These are phyloP conservation scores for Trypanosomatidae sp. DNA, from an alignment of 208 protist species.

Conservation along the genomic window DNA sequence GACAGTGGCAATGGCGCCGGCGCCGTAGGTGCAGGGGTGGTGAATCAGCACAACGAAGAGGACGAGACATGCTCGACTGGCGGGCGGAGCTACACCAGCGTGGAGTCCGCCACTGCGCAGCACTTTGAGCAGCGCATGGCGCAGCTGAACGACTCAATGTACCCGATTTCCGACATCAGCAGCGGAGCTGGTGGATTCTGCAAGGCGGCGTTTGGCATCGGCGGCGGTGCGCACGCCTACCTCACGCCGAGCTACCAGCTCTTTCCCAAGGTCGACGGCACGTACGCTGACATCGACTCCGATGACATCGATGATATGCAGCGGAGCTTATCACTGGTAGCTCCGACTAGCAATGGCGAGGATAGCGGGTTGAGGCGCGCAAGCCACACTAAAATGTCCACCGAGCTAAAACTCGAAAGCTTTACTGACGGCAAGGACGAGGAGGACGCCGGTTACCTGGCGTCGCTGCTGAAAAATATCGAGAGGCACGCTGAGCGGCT, in stretches of 20 bases:
- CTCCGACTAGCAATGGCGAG: neutral
- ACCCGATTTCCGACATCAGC: constrained; percentile 1
- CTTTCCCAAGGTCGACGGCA: constrained; percentile 5
- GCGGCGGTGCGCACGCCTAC: constrained; percentile 6
- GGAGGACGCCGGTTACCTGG: constrained; percentile 22
- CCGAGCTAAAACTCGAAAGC: neutral
- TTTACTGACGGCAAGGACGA: constrained; percentile 1
- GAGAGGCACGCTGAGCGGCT: constrained; percentile 23
- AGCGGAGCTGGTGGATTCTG: neutral
- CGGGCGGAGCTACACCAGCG: constrained; percentile 38
- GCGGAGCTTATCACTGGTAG: constrained; percentile 8
- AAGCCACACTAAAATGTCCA: neutral
- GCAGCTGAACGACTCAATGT: constrained; percentile 11
- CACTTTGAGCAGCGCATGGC: constrained; percentile 46
- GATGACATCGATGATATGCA: constrained; percentile 4
- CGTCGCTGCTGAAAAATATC: constrained; percentile 26
- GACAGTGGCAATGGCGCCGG: constrained; percentile 18
- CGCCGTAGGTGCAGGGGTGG: constrained; percentile 11
- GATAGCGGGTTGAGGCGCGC: neutral
- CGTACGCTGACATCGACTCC: constrained; percentile 1
- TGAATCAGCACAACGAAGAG: constrained; percentile 19
- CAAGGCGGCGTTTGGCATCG: neutral
- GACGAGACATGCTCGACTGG: constrained; percentile 24
- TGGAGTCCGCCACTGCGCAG: constrained; percentile 27
- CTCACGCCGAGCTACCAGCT: constrained; percentile 24